A percentile compares a stretch with the other conserved stretches of the same genome.
Evolutionary conservation across 305 asterid genomes (phyloP).

Genomic region (Fraxinus platypoda): DNA sequence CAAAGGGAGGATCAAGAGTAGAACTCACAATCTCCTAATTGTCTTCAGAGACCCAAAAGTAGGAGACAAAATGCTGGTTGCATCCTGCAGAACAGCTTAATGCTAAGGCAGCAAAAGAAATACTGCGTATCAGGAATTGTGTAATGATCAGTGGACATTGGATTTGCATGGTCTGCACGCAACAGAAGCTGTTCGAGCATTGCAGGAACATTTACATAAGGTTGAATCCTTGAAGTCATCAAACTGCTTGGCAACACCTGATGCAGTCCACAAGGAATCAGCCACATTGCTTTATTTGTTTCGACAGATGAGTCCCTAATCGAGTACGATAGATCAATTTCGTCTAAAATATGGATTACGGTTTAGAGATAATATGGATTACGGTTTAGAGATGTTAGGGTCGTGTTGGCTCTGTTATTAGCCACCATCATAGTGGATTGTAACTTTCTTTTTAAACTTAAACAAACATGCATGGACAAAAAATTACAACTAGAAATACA

Average conservation of each 20-base stretch:
- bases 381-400: background rate
- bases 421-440: background rate
- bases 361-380: background rate
- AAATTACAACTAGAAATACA: background rate
- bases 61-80: background rate
- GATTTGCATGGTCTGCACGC: conserved; percentile 96
- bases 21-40: conserved; percentile 66
- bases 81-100: conserved; percentile 37
- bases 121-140: conserved; percentile 51
- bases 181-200: conserved; percentile 76
- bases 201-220: conserved; percentile 55
- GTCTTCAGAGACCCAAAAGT: conserved; percentile 63
- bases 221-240: conserved; percentile 49
- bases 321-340: background rate
- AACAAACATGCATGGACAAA: background rate
- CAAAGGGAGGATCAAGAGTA: conserved; percentile 7
- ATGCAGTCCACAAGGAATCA: conserved; percentile 30
- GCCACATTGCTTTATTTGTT: conserved; percentile 16
- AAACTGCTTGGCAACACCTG: conserved; percentile 23
- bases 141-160: conserved; percentile 69
- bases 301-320: background rate
- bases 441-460: too few relatives aligned
- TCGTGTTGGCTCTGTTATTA: background rate
- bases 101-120: conserved; percentile 75
- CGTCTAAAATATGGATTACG: background rate